Conservation (phyloP, 805 yeast species). For the Debaryomyces prosopidis region DNA sequence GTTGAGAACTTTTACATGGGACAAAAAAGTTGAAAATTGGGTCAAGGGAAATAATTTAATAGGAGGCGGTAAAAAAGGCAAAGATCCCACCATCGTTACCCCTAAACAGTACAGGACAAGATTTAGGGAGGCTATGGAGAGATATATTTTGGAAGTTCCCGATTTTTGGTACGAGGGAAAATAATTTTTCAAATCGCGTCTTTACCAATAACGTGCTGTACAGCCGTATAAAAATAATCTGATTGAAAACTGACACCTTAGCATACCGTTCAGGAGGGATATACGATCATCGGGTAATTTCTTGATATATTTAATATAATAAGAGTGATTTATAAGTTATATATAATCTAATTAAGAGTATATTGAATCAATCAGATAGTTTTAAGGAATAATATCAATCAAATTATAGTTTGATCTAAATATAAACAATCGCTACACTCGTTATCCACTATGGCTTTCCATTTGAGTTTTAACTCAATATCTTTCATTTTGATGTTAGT, state of each 20-base stretch:
- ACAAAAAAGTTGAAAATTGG: conserved; percentile 97
- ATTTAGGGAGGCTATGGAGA: conserved; percentile 96
- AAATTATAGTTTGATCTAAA: no score
- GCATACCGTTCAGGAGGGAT: neutral
- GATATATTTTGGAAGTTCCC: conserved; percentile 93
- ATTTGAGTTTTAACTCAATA: conserved; percentile 14
- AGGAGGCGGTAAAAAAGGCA: conserved; percentile 76
- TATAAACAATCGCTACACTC: neutral
- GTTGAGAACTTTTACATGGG: conserved; percentile 97
- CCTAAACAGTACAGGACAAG: conserved; percentile 94
- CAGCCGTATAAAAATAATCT: neutral
- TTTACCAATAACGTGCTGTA: neutral
- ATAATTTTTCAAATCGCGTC: neutral
- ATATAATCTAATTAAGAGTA: neutral
- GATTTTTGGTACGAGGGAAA: conserved; percentile 55
- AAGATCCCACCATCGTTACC: conserved; percentile 95
- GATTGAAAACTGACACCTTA: neutral
- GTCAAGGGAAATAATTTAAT: conserved; percentile 88
- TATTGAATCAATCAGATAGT: no score
- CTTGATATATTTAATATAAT: neutral
- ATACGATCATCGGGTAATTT: neutral
- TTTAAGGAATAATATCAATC: no score
- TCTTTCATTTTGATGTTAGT: conserved; percentile 42
- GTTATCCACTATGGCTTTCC: conserved; percentile 7
- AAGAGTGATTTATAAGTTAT: neutral